Evolutionary conservation across 1,284 basidiomycete species (phyloP).

Genomic region (Fomitopsis betulina): DNA sequence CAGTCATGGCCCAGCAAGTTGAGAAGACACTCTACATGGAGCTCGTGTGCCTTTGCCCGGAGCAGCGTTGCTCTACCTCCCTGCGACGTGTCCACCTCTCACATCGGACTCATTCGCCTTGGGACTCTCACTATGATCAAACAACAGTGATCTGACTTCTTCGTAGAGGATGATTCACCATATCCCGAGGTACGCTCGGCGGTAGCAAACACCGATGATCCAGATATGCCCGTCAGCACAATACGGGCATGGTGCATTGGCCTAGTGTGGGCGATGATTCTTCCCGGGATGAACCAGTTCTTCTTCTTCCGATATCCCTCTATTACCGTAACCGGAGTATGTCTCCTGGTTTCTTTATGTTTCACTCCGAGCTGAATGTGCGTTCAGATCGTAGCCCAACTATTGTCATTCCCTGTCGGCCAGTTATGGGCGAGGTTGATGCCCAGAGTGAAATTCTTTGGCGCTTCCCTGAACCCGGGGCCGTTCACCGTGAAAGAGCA

Average conservation of each 20-base stretch:
- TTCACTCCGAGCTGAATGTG: conserved; percentile 5
- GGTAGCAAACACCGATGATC: conserved; percentile 71
- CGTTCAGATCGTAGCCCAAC: conserved; percentile 48
- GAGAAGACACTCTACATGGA: too few species aligned
- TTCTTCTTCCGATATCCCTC: conserved; percentile 68
- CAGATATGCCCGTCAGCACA: conserved; percentile 53
- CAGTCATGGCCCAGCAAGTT: too few species aligned
- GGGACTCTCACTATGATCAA: neutral
- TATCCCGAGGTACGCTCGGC: conserved; percentile 79
- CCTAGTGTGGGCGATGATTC: conserved; percentile 49
- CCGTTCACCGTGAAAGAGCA: conserved; percentile 51
- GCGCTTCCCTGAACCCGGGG: conserved; percentile 60
- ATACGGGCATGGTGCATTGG: conserved; percentile 67
- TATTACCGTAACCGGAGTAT: conserved; percentile 34
- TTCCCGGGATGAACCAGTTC: conserved; percentile 61
- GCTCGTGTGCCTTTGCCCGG: too few species aligned
- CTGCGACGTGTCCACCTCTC: too few species aligned
- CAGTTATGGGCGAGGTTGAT: conserved; percentile 48
- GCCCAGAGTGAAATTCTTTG: conserved; percentile 53
- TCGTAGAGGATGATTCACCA: conserved; percentile 51
- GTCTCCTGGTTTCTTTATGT: conserved; percentile 24
- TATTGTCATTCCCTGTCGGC: conserved; percentile 60
- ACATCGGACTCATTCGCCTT: neutral
- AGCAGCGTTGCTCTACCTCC: too few species aligned
- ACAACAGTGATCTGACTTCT: neutral